phyloP scores from a whole-genome alignment of 768 basidiomycete species.

The Crassisporium funariophilum region DNA sequence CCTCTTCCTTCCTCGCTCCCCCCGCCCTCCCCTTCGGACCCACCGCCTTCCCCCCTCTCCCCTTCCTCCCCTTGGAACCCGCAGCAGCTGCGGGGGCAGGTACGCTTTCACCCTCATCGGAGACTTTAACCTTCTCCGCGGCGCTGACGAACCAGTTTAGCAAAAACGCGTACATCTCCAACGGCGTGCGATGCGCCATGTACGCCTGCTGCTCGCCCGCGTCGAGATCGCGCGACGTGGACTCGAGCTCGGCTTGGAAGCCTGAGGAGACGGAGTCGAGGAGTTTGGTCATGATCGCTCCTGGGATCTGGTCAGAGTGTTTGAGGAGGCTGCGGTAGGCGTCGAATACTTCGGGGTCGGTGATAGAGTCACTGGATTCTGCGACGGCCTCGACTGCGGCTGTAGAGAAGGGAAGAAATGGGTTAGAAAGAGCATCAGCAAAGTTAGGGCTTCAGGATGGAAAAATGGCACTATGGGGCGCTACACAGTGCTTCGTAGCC shows the following conservation, averaged over 20 bases:
- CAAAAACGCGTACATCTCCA: slow-evolving; percentile 93
- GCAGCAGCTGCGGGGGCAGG: slow-evolving; percentile 46
- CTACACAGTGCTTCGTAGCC: too few relatives aligned
- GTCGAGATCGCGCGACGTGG: slow-evolving; percentile 68
- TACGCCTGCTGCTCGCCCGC: slow-evolving; percentile 65
- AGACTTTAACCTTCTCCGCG: slow-evolving; percentile 73
- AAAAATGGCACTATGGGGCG: too few relatives aligned
- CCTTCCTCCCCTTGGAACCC: slow-evolving; percentile 57
- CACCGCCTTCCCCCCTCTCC: slow-evolving; percentile 60
- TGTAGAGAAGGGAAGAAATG: slow-evolving; percentile 26
- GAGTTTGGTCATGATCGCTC: slow-evolving; percentile 76
- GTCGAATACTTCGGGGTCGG: slow-evolving; percentile 72
- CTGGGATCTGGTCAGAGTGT: slow-evolving; percentile 61
- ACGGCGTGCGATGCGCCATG: slow-evolving; percentile 63
- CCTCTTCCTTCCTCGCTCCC: slow-evolving; percentile 42
- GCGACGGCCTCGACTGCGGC: slow-evolving; percentile 84
- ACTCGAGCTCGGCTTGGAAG: slow-evolving; percentile 71
- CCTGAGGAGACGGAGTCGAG: slow-evolving; percentile 86
- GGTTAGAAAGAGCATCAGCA: slow-evolving; percentile 2
- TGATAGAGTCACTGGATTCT: slow-evolving; percentile 71
- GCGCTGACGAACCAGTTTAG: slow-evolving; percentile 88
- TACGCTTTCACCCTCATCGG: slow-evolving; percentile 44
- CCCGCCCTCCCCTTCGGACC: slow-evolving; percentile 30
- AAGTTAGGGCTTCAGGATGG: too few relatives aligned
- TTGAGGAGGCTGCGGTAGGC: slow-evolving; percentile 84